Evolutionary conservation across 2,329 filamentous ascomycete species (phyloP), one percentile per base, ranked within the genome.

Genomic region (Pyrenophora seminiperda): DNA sequence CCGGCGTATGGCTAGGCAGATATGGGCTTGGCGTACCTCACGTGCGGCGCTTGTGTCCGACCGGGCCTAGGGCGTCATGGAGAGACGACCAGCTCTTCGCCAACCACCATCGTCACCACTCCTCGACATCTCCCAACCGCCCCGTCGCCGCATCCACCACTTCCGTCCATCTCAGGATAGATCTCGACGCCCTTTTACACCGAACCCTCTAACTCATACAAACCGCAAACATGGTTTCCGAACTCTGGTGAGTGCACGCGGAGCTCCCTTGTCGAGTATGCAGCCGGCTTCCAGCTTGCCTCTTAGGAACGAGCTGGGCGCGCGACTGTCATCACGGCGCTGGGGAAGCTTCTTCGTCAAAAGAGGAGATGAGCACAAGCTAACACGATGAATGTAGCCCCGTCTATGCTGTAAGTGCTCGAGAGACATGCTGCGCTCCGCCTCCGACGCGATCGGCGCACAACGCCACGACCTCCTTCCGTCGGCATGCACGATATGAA

Each of bases 401-500:
- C 80, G 93, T 96, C 73, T 99, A 97, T 83, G 91, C 94, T 84
- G 94, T 97, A 86, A 91, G 93, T 96, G 71, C 41, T 45, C 65
- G 45, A 55, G 29, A 44, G 54, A 40, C 53, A 47, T 48, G 33
- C 43, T 53, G 43, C 48, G 47, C 56, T 48, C 61, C 60, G 58
- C 58, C 63, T 61, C 61, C 59, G 45, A 50, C 56, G 44, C 43
- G 43, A 55, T 57, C 58, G 56, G 54, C 61, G 50, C 49, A 58
- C 54, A 41, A 46, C 56, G 59, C 54, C 41, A 46, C 54, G 17
- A 45, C 42, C 51, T 34, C 40, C 50, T 47, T 41, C 53, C 43
- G 41, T 50, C 47, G 38, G 54, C 53, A 40, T 41, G 45, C 38
- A 38, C 47, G 40, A 54, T 31, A 34, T 56, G 54, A 50, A 27